phyloP scores from a whole-genome alignment of 345 rosid species.

The Leavenworthia alabamica region DNA sequence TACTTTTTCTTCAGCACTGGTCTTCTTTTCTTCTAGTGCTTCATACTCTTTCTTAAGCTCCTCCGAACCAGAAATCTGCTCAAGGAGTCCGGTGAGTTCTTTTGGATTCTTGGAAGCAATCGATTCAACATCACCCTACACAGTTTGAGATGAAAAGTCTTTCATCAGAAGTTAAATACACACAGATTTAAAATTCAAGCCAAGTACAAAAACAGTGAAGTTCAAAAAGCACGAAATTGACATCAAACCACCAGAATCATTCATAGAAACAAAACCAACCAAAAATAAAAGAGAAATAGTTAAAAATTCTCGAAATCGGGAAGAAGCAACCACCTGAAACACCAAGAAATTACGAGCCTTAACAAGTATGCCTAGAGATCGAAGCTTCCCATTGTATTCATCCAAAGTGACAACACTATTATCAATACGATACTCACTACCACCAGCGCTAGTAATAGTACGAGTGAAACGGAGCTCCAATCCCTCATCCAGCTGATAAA shows the following conservation, averaged over 20 bases:
- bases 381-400: constrained; percentile 65
- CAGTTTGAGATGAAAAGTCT: background rate
- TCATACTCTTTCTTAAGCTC: constrained; percentile 92
- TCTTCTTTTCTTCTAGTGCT: constrained; percentile 66
- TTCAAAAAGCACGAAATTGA: background rate
- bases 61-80: constrained; percentile 94
- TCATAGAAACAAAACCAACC: background rate
- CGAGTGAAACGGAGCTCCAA: constrained; percentile 75
- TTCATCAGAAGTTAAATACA: background rate
- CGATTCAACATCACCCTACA: constrained; percentile 97
- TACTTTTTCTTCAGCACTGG: constrained; percentile 76
- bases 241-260: background rate
- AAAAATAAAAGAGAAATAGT: too few relatives aligned
- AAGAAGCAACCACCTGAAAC: constrained; percentile 60
- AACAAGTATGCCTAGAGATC: constrained; percentile 85
- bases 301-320: too few relatives aligned
- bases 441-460: constrained; percentile 61
- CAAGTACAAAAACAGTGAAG: background rate
- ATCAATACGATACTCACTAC: constrained; percentile 83
- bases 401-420: constrained; percentile 77
- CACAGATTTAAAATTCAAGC: background rate
- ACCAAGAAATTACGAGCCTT: constrained; percentile 96
- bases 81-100: constrained; percentile 81
- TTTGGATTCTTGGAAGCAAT: constrained; percentile 95
- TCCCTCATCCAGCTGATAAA: constrained; percentile 61